Evolutionary conservation across 192 early-diverging fungal genomes (phyloP), one percentile per base, ranked within the genome.

Genomic region (Coemansia erecta): DNA sequence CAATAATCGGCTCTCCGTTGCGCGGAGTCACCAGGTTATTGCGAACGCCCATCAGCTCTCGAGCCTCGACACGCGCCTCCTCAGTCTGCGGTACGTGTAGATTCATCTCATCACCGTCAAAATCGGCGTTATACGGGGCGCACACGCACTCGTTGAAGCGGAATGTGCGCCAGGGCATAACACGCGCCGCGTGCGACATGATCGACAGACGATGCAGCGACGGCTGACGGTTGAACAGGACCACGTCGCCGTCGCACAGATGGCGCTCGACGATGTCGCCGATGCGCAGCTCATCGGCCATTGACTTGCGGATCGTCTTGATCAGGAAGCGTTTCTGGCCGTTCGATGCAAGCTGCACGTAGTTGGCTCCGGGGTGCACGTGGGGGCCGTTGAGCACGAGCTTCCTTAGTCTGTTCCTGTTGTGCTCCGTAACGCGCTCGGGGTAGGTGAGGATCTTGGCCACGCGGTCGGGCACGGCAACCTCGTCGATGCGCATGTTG

Each of bases 81-180:
- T 99, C 96, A 1, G 98, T 98, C 77, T 99, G 98, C 23, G 98
- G 98, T 4, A 98, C 87, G 76, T 99, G 98, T 72, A 99, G 78
- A 68, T 99, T 99, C 98, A 99, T 99, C 73, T 99, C 98, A 72
- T 99, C 98, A 62, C 98, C 98, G 61, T 99, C 98, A 64, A 98
- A 98, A 86, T 98, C 98, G 37, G 98, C 98, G 73, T 99, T 99
- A 69, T 98, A 99, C 28, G 96, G 98, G 14, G 92, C 89, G 73
- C 96, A 98, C n/a, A 97, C 95, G 85, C 95, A 99, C 70, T 98
- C 95, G 78, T 99, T 99, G 85, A 99, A 97, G 50, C 96, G 89
- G 83, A 98, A 94, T 8, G 98, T 99, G 63, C 95, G 80, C 94
- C 95, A 95, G 4, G 96, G 98, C 67, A 90, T 88, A 24, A 98